These are phyloP conservation scores for Hypoxylon fuscum DNA, from an alignment of 495 filamentous ascomycete species.

Conservation along the genomic window DNA sequence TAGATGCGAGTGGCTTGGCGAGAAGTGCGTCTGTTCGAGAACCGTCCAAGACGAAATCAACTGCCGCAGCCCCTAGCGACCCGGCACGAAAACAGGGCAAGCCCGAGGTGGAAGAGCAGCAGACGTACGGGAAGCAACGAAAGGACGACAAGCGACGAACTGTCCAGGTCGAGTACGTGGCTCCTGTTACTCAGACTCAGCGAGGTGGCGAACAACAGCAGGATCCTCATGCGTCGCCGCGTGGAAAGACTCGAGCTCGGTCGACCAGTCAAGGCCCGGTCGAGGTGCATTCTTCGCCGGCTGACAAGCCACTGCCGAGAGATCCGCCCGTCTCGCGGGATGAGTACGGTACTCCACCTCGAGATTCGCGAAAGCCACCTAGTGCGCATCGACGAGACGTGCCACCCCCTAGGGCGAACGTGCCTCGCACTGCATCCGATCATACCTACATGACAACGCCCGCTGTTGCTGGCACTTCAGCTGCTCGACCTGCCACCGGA, in stretches of 20 bases:
- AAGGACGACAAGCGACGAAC: slow-evolving; percentile 92
- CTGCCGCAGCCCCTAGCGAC: slow-evolving; percentile 68
- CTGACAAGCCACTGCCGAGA: slow-evolving; percentile 63
- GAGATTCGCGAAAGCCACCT: slow-evolving; percentile 53
- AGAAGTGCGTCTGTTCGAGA: slow-evolving; percentile 94
- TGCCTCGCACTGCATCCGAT: slow-evolving; percentile 58
- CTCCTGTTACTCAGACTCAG: slow-evolving; percentile 83
- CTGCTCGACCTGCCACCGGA: slow-evolving; percentile 78
- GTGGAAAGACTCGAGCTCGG: slow-evolving; percentile 61
- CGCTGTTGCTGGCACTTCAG: slow-evolving; percentile 53
- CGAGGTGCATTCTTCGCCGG: slow-evolving; percentile 51
- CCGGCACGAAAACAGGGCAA: slow-evolving; percentile 78
- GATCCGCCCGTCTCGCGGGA: slow-evolving; percentile 59
- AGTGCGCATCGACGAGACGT: slow-evolving; percentile 57
- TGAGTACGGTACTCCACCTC: slow-evolving; percentile 51
- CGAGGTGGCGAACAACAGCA: slow-evolving; percentile 52
- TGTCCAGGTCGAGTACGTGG: slow-evolving; percentile 98
- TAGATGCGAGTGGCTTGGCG: slow-evolving; percentile 71
- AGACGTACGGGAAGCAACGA: slow-evolving; percentile 65
- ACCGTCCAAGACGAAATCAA: slow-evolving; percentile 73
- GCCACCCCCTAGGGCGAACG: slow-evolving; percentile 63
- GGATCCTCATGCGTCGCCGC: slow-evolving; percentile 33
- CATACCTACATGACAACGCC: slow-evolving; percentile 54
- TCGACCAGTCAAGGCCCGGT: slow-evolving; percentile 59
- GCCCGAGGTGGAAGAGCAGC: slow-evolving; percentile 73